A percentile compares a stretch with the other conserved stretches of the same genome.
phyloP scores from a whole-genome alignment of 768 basidiomycete species.

The Boletus reticuloceps region DNA sequence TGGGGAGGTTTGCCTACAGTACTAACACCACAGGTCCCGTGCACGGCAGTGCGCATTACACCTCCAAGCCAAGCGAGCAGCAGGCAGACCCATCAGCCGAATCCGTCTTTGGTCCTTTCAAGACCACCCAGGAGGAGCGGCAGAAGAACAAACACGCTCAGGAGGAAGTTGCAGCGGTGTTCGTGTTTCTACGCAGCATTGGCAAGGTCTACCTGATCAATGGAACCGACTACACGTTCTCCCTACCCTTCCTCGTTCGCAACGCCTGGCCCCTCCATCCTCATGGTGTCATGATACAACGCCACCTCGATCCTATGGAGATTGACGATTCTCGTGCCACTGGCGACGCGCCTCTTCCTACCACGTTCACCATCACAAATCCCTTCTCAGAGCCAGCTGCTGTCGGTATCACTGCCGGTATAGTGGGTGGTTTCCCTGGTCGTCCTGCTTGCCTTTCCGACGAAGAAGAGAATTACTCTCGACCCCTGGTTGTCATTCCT shows the following conservation, averaged over 20 bases:
- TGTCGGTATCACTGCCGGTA: slow-evolving; percentile 64
- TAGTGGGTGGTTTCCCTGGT: slow-evolving; percentile 43
- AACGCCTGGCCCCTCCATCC: slow-evolving; percentile 78
- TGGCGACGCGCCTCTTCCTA: slow-evolving; percentile 70
- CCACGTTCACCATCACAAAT: slow-evolving; percentile 75
- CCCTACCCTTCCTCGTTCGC: slow-evolving; percentile 77
- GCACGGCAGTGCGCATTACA: slow-evolving; percentile 29
- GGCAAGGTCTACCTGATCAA: slow-evolving; percentile 70
- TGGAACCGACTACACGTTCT: slow-evolving; percentile 73
- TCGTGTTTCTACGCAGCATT: slow-evolving; percentile 74
- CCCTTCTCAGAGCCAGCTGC: slow-evolving; percentile 73
- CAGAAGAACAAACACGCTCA: slow-evolving; percentile 34
- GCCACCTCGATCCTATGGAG: slow-evolving; percentile 66
- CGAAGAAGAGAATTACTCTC: slow-evolving; percentile 50
- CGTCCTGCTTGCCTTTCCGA: slow-evolving; percentile 44
- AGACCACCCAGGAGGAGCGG: slow-evolving; percentile 40
- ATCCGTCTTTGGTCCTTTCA: slow-evolving; percentile 43
- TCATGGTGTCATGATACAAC: slow-evolving; percentile 77
- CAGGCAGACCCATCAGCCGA: slow-evolving; percentile 16
- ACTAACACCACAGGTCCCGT: slow-evolving; percentile 25
- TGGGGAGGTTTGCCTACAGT: slow-evolving; percentile 68
- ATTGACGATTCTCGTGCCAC: slow-evolving; percentile 61
- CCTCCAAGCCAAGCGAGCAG: slow-evolving; percentile 18
- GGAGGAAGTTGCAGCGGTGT: slow-evolving; percentile 55
- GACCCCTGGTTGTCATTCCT: slow-evolving; percentile 53